These are phyloP conservation scores for Nothophoma quercina DNA, from an alignment of 2,329 filamentous ascomycete genomes.

Conservation along the genomic window DNA sequence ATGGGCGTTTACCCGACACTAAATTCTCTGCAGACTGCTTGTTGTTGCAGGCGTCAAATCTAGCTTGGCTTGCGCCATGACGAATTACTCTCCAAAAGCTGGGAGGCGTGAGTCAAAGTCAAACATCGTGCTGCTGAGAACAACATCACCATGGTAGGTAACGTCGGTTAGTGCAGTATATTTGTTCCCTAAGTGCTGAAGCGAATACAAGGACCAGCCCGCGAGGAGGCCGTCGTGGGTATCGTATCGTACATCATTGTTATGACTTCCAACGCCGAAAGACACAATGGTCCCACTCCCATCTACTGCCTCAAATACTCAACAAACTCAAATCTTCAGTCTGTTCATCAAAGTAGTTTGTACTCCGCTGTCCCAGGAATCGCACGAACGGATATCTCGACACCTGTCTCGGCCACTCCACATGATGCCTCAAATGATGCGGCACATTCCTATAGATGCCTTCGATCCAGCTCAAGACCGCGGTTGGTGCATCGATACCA, in stretches of 20 bases:
- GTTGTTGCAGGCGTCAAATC: too few relatives aligned
- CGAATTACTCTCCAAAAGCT: too few relatives aligned
- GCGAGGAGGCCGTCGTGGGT: not conserved
- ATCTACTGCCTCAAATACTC: not conserved
- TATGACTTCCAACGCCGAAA: conserved; percentile 1
- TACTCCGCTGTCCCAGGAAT: conserved; percentile 34
- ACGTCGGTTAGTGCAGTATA: too few relatives aligned
- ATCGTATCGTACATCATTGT: conserved; percentile 2
- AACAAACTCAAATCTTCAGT: not conserved
- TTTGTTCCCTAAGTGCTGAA: too few relatives aligned
- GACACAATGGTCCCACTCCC: not conserved
- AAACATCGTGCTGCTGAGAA: too few relatives aligned
- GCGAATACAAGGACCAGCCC: not conserved
- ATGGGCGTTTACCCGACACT: too few relatives aligned
- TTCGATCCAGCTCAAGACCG: conserved; percentile 43
- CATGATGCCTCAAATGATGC: conserved; percentile 29
- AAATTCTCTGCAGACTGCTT: too few relatives aligned
- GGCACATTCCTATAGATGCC: conserved; percentile 42
- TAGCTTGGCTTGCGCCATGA: too few relatives aligned
- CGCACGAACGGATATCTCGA: conserved; percentile 38
- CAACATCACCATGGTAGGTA: too few relatives aligned
- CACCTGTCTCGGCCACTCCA: conserved; percentile 43
- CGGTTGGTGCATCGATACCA: conserved; percentile 43
- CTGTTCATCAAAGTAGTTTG: not conserved
- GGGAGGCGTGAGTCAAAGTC: too few relatives aligned